Evolutionary conservation across 2,329 filamentous ascomycete species (phyloP).

Genomic region (Monilinia vaccinii-corymbosi): DNA sequence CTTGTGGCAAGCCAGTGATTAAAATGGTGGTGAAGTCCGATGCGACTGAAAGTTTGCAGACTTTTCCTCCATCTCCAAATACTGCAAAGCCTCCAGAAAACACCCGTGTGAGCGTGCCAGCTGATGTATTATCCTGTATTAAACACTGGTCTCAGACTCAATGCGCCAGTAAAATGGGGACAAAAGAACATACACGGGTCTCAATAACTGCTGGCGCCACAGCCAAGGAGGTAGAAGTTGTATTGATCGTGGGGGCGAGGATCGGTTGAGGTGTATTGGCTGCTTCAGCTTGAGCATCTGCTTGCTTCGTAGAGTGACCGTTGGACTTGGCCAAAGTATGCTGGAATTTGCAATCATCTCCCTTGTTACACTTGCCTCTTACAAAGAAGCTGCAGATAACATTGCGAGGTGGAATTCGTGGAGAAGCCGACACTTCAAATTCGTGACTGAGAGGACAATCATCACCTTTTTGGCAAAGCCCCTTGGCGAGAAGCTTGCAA

Average conservation of each 20-base stretch:
- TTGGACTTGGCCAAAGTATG: background rate
- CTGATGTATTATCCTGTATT: background rate
- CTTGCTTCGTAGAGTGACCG: background rate
- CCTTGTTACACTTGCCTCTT: background rate
- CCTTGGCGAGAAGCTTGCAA: background rate
- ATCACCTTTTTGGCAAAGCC: background rate
- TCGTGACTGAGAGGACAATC: background rate
- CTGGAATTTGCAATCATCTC: background rate
- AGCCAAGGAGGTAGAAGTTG: background rate
- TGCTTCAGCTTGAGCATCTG: background rate
- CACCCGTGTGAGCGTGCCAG: conserved; percentile 13
- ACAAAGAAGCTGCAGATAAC: background rate
- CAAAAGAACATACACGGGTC: background rate
- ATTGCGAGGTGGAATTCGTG: no score
- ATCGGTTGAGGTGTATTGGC: background rate
- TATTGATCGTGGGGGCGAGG: background rate
- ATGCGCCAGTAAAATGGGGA: background rate
- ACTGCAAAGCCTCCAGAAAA: conserved; percentile 17
- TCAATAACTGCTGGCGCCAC: background rate
- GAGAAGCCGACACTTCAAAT: background rate
- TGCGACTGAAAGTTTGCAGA: conserved; percentile 21
- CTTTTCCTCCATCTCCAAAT: conserved; percentile 19
- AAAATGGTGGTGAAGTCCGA: conserved; percentile 21
- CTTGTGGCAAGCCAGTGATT: conserved; percentile 16
- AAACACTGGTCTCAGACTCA: background rate